These are phyloP conservation scores for Fusarium miscanthi DNA, from an alignment of 2,329 filamentous ascomycete genomes.

Conservation along the genomic window DNA sequence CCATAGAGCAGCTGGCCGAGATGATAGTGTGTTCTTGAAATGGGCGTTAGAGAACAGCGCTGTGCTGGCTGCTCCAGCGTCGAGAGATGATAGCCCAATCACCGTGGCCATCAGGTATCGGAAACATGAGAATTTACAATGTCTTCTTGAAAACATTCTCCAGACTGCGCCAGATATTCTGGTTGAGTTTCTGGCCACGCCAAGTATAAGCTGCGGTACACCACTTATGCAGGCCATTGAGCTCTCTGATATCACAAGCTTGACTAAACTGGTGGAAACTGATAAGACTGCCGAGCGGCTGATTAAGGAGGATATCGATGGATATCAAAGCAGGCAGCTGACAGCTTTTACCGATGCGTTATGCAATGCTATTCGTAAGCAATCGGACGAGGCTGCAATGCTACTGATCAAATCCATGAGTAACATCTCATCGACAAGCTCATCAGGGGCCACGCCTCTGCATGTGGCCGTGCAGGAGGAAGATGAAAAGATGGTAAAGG, in stretches of 20 bases:
- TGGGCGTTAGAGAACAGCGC: not conserved
- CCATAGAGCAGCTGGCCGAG: accelerated
- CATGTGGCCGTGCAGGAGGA: accelerated
- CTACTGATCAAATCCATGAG: not conserved
- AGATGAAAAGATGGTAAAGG: not conserved
- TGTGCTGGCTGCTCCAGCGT: accelerated
- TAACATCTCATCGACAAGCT: not conserved
- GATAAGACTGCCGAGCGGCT: not conserved
- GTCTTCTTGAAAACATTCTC: accelerated
- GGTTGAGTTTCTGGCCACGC: not conserved
- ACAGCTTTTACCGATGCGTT: not conserved
- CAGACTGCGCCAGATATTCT: not conserved
- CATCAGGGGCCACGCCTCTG: accelerated
- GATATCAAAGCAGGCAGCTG: not conserved
- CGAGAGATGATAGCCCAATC: not conserved
- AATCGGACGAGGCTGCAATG: not conserved
- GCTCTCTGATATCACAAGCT: accelerated
- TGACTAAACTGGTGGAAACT: not conserved
- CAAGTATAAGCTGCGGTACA: not conserved
- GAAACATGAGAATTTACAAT: not conserved
- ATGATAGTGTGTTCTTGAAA: accelerated
- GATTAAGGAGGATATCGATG: not conserved
- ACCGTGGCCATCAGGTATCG: not conserved
- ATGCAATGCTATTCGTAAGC: not conserved
- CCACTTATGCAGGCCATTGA: not conserved